Evolutionary conservation across 2,329 filamentous ascomycete genomes (phyloP).

Genomic region (Fusarium duplospermum): DNA sequence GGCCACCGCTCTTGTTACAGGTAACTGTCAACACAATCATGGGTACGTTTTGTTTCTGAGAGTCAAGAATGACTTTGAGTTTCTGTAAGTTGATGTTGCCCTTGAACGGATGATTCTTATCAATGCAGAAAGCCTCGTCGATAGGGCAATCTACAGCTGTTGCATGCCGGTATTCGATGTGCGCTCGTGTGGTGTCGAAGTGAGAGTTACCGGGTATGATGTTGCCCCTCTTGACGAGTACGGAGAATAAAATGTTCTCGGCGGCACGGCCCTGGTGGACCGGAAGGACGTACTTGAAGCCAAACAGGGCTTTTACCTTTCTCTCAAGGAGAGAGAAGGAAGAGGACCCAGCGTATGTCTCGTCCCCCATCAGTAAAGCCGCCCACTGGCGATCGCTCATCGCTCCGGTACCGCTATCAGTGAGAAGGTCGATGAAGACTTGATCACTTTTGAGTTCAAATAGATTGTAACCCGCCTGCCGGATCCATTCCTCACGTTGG

Average conservation of each 20-base stretch:
- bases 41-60: not conserved
- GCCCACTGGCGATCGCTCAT: not conserved
- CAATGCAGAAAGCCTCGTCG: not conserved
- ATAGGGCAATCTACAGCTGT: not conserved
- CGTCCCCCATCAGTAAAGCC: not conserved
- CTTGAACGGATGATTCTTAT: not conserved
- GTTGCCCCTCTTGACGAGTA: not conserved
- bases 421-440: not conserved
- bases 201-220: not conserved
- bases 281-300: not conserved
- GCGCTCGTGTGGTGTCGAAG: not conserved
- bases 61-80: not conserved
- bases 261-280: not conserved
- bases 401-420: not conserved
- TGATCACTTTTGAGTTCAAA: not conserved
- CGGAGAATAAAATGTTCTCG: not conserved
- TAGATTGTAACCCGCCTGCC: not conserved
- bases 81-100: not conserved
- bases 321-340: not conserved
- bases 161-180: not conserved
- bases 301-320: not conserved
- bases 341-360: not conserved
- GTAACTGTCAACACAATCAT: not conserved
- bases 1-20: not conserved
- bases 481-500: not conserved